Evolutionary conservation across 1,139 yeast species (phyloP).

Genomic region (Geotrichum europaeum): DNA sequence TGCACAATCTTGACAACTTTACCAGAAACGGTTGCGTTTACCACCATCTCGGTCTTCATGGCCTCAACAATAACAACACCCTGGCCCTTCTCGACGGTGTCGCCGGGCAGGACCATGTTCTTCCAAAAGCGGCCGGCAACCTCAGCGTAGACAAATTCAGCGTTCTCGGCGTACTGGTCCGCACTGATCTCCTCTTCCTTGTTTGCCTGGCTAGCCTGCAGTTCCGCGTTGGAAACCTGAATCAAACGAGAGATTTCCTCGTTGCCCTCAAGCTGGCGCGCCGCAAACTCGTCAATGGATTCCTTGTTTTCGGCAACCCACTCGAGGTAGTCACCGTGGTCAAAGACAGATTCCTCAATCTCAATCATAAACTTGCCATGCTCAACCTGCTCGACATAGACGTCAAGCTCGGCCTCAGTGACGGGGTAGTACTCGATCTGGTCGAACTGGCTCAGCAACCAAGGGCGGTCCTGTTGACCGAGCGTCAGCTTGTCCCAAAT

Average conservation of each 20-base stretch:
- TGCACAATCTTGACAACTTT: conserved; percentile 72
- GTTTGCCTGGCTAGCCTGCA: conserved; percentile 40
- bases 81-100: conserved; percentile 63
- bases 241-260: conserved; percentile 80
- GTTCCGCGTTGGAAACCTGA: conserved; percentile 75
- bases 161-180: conserved; percentile 55
- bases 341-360: conserved; percentile 71
- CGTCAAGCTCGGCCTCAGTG: conserved; percentile 72
- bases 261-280: conserved; percentile 70
- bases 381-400: conserved; percentile 62
- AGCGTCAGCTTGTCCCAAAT: conserved; percentile 92
- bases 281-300: conserved; percentile 65
- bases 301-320: conserved; percentile 72
- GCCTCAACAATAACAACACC: conserved; percentile 89
- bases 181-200: conserved; percentile 38
- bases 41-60: conserved; percentile 97
- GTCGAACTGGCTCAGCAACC: conserved; percentile 88
- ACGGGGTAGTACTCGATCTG: conserved; percentile 94
- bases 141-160: conserved; percentile 83
- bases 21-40: conserved; percentile 65
- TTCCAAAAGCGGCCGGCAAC: conserved; percentile 97
- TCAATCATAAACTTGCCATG: conserved; percentile 78
- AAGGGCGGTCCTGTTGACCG: conserved; percentile 71
- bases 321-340: conserved; percentile 66
- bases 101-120: conserved; percentile 77